A percentile compares a stretch with the other conserved stretches of the same genome.
These are phyloP conservation scores for Neoboletus brunneissimus DNA, from an alignment of 768 basidiomycete species.

Conservation along the genomic window DNA sequence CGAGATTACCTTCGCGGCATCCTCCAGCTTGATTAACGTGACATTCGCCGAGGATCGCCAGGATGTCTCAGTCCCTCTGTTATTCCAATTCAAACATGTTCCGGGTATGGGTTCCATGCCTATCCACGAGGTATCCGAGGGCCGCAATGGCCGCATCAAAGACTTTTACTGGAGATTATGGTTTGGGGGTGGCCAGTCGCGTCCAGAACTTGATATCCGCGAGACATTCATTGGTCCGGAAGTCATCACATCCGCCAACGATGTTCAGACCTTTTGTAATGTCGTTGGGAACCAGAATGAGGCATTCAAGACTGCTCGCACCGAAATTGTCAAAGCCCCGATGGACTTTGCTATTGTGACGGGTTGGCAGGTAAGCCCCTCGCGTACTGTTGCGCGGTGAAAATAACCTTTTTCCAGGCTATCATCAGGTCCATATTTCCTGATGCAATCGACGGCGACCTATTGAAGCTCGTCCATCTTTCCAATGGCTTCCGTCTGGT, in stretches of 20 bases:
- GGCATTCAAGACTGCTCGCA: slow-evolving; percentile 78
- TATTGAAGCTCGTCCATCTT: slow-evolving; percentile 93
- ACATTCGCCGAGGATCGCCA: slow-evolving; percentile 82
- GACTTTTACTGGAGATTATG: slow-evolving; percentile 98
- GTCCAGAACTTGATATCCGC: slow-evolving; percentile 77
- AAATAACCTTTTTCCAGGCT: slow-evolving; percentile 52
- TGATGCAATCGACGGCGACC: slow-evolving; percentile 82
- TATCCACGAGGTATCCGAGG: slow-evolving; percentile 84
- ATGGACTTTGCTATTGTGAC: slow-evolving; percentile 99
- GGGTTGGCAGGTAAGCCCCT: slow-evolving; percentile 85
- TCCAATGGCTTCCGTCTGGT: slow-evolving; percentile 95
- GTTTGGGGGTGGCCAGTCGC: slow-evolving; percentile 82
- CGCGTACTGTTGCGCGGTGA: neutral
- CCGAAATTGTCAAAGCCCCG: slow-evolving; percentile 71
- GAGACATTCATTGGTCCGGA: slow-evolving; percentile 86
- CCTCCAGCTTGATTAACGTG: slow-evolving; percentile 59
- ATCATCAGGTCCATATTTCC: slow-evolving; percentile 99
- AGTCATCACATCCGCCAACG: slow-evolving; percentile 71
- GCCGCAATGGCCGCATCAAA: slow-evolving; percentile 88
- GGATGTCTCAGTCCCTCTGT: slow-evolving; percentile 72
- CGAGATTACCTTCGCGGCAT: slow-evolving; percentile 58
- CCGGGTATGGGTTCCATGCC: slow-evolving; percentile 88
- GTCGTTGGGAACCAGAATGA: slow-evolving; percentile 94
- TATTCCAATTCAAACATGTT: slow-evolving; percentile 80
- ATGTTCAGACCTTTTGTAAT: slow-evolving; percentile 85